A percentile compares a stretch with the other conserved stretches of the same genome.
Evolutionary conservation across 805 yeast genomes (phyloP).

Genomic region (Teunomyces kruisii): DNA sequence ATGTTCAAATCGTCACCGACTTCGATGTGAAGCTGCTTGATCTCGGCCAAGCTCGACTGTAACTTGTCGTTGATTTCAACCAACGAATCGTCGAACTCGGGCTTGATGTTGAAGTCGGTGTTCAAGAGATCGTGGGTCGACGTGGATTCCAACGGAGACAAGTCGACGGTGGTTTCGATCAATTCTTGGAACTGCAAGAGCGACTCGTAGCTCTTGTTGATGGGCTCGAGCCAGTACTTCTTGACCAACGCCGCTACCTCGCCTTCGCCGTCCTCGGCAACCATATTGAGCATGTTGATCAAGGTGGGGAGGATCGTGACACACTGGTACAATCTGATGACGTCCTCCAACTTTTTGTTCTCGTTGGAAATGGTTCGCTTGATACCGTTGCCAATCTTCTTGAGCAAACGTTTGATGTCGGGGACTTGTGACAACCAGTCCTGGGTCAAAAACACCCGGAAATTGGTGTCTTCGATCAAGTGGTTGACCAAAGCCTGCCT

Average conservation of each 20-base stretch:
- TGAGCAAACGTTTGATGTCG: constrained; percentile 73
- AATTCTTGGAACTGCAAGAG: constrained; percentile 74
- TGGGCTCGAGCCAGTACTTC: constrained; percentile 57
- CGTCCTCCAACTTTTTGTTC: constrained; percentile 77
- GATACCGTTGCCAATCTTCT: constrained; percentile 51
- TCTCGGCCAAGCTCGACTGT: constrained; percentile 52
- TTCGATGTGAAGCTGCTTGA: constrained; percentile 58
- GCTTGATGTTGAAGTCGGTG: constrained; percentile 81
- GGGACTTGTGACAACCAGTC: constrained; percentile 74
- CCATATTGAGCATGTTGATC: constrained; percentile 48
- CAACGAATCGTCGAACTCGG: constrained; percentile 84
- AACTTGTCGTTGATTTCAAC: constrained; percentile 58
- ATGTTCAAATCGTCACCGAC: constrained; percentile 74
- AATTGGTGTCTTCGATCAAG: constrained; percentile 65
- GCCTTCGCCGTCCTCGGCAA: constrained; percentile 35
- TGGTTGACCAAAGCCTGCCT: constrained; percentile 77
- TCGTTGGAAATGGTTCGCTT: constrained; percentile 32
- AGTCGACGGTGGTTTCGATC: constrained; percentile 89
- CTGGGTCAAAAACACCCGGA: constrained; percentile 64
- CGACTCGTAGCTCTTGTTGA: constrained; percentile 49
- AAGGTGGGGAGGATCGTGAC: constrained; percentile 70
- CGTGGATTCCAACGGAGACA: constrained; percentile 70
- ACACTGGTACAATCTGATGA: constrained; percentile 79
- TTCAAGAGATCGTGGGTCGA: constrained; percentile 29
- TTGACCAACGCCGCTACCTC: constrained; percentile 38